phyloP scores from a whole-genome alignment of 163 green algal species.

The Chlorella variabilis region DNA sequence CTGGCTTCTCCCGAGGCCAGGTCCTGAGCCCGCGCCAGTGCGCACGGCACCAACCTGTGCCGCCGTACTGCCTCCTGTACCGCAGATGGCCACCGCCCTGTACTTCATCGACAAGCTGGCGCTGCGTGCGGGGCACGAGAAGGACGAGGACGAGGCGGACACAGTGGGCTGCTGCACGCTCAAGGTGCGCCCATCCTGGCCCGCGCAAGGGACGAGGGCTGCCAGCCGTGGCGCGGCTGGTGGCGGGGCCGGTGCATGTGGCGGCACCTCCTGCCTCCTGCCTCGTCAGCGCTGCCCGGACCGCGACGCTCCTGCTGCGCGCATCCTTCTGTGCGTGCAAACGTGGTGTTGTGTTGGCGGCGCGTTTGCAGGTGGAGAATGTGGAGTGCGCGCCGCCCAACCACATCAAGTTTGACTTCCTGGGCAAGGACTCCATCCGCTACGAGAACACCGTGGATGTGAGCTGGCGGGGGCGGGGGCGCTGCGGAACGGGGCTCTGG shows the following conservation, averaged over 20 bases:
- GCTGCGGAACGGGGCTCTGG: background rate
- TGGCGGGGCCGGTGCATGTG: too few species aligned
- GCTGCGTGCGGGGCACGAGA: slow-evolving; percentile 96
- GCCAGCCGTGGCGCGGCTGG: background rate
- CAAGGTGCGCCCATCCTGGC: slow-evolving; percentile 77
- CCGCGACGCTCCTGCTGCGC: too few species aligned
- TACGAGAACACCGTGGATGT: slow-evolving; percentile 92
- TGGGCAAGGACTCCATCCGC: slow-evolving; percentile 98
- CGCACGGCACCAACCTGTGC: too few species aligned
- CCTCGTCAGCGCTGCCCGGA: too few species aligned
- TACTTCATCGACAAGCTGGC: slow-evolving; percentile 99
- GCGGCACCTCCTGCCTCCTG: too few species aligned
- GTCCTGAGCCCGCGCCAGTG: too few species aligned
- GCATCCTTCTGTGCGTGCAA: too few species aligned
- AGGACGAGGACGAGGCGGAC: slow-evolving; percentile 99
- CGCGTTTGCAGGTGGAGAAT: slow-evolving; percentile 84
- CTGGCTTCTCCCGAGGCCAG: too few species aligned
- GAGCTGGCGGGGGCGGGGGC: background rate
- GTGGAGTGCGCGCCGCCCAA: slow-evolving; percentile 77
- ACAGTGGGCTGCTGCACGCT: slow-evolving; percentile 98
- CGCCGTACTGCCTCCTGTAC: too few species aligned
- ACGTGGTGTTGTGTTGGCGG: too few species aligned
- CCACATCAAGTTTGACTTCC: slow-evolving; percentile 97
- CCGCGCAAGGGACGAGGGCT: background rate
- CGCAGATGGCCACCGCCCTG: slow-evolving; percentile 90